Base-by-base conservation (phyloP, 768 basidiomycete species). In the Termitomyces sp. region DNA sequence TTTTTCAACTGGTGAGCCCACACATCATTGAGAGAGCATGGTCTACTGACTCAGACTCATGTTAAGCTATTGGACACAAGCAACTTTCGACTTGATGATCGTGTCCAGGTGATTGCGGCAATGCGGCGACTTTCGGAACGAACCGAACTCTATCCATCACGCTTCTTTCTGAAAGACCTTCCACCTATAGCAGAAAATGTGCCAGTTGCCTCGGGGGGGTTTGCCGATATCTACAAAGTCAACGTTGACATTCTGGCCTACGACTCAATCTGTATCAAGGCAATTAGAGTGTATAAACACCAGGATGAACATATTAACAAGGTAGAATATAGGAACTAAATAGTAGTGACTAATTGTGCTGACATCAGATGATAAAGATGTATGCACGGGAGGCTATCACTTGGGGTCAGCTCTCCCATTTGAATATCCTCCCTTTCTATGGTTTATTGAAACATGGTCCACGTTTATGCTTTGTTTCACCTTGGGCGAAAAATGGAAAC, bases 401-500 rank as follows among this genome's bases (percentile, higher is more conserved):
- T 16, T 73, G 69, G 72, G 64, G 65, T 28, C 71, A 73, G 46
- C 57, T 72, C 17, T 65, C 66, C 0, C 69, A 71, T 58, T 66
- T 60, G 19, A 69, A 70, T 47, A 53, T 70, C 12, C 57, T 72
- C 19, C 72, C 70, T 6, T 70, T 72, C 46, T 67, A 67, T 25
- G 72, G 72, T 4, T 43, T 67, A 23, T 66, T 63, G 56, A 60
- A 58, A 43, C 45, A 65, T 14, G 59, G 60, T 27, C 41, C 50
- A 17, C 57, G 67, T 49, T 30, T 68, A 25, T 63, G 65, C 34
- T 63, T 78, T 16, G 68, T 77, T 41, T 76, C 76, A 3, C 76
- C 44, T 25, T 62, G 58, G 61, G 59, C 59, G 3, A 46, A 52
- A n/a, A 62, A 62, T 37, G 61, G 59, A 67, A 66, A 70, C 21